phyloP scores from a whole-genome alignment of 441 rosid genomes.

The Euphorbia schlechtendalii region DNA sequence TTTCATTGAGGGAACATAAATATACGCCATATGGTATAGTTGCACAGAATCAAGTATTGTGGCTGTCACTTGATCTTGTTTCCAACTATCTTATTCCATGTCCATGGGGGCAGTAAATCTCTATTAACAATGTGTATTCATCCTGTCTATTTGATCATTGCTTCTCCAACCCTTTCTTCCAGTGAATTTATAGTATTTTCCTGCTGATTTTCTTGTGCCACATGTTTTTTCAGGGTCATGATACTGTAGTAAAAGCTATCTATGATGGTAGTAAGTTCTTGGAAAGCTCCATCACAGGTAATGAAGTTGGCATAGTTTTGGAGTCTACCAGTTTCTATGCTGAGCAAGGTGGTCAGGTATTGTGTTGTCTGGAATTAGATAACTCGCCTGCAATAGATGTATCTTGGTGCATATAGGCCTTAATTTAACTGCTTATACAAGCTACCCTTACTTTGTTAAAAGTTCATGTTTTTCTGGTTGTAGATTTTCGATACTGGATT shows the following conservation, averaged over 20 bases:
- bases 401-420: not conserved
- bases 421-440: not conserved
- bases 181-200: not conserved
- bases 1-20: not conserved
- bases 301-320: slow-evolving; percentile 71
- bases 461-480: slow-evolving; percentile 25
- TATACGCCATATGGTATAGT: not conserved
- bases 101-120: not conserved
- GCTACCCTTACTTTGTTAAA: not conserved
- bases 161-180: not conserved
- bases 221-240: slow-evolving; percentile 49
- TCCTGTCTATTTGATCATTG: not conserved
- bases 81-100: not conserved
- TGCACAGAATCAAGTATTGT: not conserved
- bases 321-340: slow-evolving; percentile 90
- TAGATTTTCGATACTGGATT: slow-evolving; percentile 85
- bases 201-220: not conserved
- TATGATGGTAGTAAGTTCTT: slow-evolving; percentile 75
- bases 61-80: not conserved
- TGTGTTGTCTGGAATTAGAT: slow-evolving; percentile 8
- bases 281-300: slow-evolving; percentile 38
- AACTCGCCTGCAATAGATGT: not conserved
- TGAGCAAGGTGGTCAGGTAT: slow-evolving; percentile 99
- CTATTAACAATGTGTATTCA: not conserved
- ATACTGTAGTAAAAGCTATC: slow-evolving; percentile 68